phyloP scores from a whole-genome alignment of 768 basidiomycete species.

The Imleria badia region DNA sequence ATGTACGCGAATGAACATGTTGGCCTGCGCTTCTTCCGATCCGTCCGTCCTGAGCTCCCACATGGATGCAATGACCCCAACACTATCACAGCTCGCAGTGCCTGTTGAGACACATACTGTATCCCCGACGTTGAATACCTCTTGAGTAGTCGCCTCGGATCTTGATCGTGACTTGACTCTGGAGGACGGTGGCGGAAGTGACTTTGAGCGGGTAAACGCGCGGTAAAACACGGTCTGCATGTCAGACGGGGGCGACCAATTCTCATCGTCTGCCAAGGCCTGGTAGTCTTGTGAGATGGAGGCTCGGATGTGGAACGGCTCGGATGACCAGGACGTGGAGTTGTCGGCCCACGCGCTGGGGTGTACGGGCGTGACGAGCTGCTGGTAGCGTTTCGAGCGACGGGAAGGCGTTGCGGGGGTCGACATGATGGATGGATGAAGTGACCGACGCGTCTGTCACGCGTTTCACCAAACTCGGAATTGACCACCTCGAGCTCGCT shows the following conservation, averaged over 20 bases:
- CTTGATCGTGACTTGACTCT: slow-evolving; percentile 13
- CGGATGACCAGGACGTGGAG: slow-evolving; percentile 27
- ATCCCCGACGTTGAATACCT: slow-evolving; percentile 59
- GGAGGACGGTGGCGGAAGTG: slow-evolving; percentile 15
- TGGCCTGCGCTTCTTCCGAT: slow-evolving; percentile 30
- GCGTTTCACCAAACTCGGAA: slow-evolving; percentile 14
- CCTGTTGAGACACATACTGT: slow-evolving; percentile 58
- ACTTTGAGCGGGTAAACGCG: slow-evolving; percentile 27
- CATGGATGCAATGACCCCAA: slow-evolving; percentile 70
- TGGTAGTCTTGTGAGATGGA: slow-evolving; percentile 29
- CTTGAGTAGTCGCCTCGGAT: slow-evolving; percentile 11
- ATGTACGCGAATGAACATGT: slow-evolving; percentile 62
- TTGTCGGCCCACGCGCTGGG: slow-evolving; percentile 28
- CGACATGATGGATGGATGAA: slow-evolving; percentile 12
- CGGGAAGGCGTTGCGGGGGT: slow-evolving; percentile 32
- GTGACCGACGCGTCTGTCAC: slow-evolving; percentile 24
- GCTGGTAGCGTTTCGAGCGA: slow-evolving; percentile 38
- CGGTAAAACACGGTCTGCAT: slow-evolving; percentile 30
- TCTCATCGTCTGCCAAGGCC: slow-evolving; percentile 26
- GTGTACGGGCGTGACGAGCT: slow-evolving; percentile 30
- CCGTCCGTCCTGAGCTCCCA: slow-evolving; percentile 49
- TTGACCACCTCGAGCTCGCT: slow-evolving; percentile 3
- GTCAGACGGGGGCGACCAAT: slow-evolving; percentile 18
- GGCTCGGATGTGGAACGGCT: slow-evolving; percentile 21
- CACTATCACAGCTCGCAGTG: slow-evolving; percentile 48